Base-by-base conservation (phyloP, 2,329 filamentous ascomycete species). In the Diaporthe sp. region DNA sequence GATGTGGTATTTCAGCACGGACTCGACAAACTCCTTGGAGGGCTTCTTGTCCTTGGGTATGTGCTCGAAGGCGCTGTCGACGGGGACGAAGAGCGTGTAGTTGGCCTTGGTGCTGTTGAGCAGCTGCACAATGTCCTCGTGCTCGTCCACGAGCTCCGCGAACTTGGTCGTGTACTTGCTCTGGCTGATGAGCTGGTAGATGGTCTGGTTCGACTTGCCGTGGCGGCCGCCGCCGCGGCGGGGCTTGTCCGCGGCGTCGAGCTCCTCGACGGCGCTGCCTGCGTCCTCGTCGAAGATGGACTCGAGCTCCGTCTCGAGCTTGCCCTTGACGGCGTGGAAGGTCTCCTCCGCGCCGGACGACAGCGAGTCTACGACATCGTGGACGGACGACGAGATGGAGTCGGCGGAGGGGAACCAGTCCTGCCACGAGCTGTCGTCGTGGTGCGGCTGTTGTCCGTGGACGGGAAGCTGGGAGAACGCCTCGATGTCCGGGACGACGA, bases 31-130 rank as follows among this genome's bases (percentile, higher is more conserved):
- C 79, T 96, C 92, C 83, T 95, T 93, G 74, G 89, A 89, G 6
- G 92, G 92, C 84, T 94, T 92, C 77, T 87, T 82, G 73, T 86
- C 80, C 82, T 87, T 61, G 2, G 89, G 89, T 34, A 92, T 83
- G 78, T 89, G 86, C 77, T 93, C 90, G 79, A 98, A 96, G 0
- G 95, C 95, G 68, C 88, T 86, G 82, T 98, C 91, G 1, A 90
- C 92, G 0, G 96, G 96, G 2, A 94, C 94, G 80, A 98, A 97
- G 69, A 97, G 84, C 0, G 96, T 98, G 81, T 93, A 91, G 83
- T 96, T 96, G 31, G 90, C 87, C 49, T 89, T 85, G 2, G 94
- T 96, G 80, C 90, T 90, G 84, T 97, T 97, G 39, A 98, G 89
- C 4, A 92, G 83, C 72, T 93, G 83, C 49, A 96, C 92, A 0